Evolutionary conservation across 495 filamentous ascomycete species (phyloP), one percentile per base, ranked within the genome.

Genomic region (Penicillium diatomitis): DNA sequence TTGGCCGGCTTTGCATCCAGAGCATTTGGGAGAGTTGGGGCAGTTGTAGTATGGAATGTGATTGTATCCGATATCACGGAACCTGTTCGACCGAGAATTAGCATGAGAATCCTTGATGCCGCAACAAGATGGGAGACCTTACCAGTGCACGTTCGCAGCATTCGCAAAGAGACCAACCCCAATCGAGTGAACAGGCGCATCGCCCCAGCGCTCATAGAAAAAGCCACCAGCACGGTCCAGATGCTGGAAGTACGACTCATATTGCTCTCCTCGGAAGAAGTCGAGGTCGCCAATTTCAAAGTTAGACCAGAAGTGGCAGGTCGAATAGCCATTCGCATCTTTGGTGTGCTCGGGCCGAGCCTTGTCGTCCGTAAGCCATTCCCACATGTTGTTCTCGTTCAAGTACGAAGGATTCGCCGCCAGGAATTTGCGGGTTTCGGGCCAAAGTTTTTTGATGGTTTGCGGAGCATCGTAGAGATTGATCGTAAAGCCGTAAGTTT

Each of bases 241-340:
- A 63, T 96, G 88, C 64, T 96, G 83, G 69, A 99, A 99, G 64
- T 96, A 99, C 45, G 89, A 87, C 63, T 91, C 85, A 64, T 99
- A 99, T 44, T 79, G 76, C 64, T 90, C 80, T 56, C 89, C 85
- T 8, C 94, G 77, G 88, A 90, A 99, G 72, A 99, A 96, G 51
- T 77, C 80, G 80, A 99, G 81, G 63, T 96, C 90, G 33, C 82
- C 94, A 56, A 99, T 94, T 70, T 99, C 94, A 60, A 99, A 99
- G 70, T 99, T 99, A 50, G 82, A 89, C 94, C 94, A 99, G 75
- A 99, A 99, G 69, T 99, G 94, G 66, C 94, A 99, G n/a, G 94
- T 98, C 8, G 87, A 92, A 74, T 96, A 98, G 35, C 92, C 92
- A 50, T 92, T 82, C 32, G 88, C 90, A 42, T 82, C 79, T 12